Evolutionary conservation across 208 protist genomes (phyloP).

Genomic region (Polymyxa betae): DNA sequence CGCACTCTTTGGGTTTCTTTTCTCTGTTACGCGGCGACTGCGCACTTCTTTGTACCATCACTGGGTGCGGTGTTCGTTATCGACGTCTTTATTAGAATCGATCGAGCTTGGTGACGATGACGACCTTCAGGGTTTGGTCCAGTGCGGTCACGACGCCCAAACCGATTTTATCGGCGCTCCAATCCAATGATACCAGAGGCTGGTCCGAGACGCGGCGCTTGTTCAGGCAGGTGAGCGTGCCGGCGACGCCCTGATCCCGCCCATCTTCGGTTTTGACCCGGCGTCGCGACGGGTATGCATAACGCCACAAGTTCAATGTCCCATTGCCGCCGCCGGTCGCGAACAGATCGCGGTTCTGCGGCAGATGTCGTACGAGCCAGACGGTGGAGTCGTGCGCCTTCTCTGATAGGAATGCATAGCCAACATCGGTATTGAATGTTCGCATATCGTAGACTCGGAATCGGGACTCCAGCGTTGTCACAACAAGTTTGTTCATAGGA

Average conservation of each 20-base stretch:
- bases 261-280: slow-evolving; percentile 9
- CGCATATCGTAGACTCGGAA: slow-evolving; percentile 67
- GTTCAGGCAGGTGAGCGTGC: slow-evolving; percentile 54
- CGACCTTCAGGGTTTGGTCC: slow-evolving; percentile 65
- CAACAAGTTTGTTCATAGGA: slow-evolving; percentile 67
- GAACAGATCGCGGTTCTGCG: slow-evolving; percentile 70
- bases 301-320: slow-evolving; percentile 66
- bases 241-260: slow-evolving; percentile 57
- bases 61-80: no score
- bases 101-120: slow-evolving; percentile 62
- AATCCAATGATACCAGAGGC: slow-evolving; percentile 69
- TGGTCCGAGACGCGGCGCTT: slow-evolving; percentile 58
- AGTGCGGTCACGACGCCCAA: slow-evolving; percentile 66
- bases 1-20: no score
- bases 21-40: no score
- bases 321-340: slow-evolving; percentile 69
- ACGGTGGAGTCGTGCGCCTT: slow-evolving; percentile 66
- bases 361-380: slow-evolving; percentile 67
- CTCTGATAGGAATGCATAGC: slow-evolving; percentile 64
- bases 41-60: no score
- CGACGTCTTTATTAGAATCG: neutral
- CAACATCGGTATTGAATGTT: slow-evolving; percentile 56
- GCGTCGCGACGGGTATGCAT: slow-evolving; percentile 57
- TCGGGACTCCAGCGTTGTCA: slow-evolving; percentile 66
- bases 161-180: slow-evolving; percentile 68